These are phyloP conservation scores for Dalbergia oliveri DNA, from an alignment of 306 rosid genomes.

Conservation along the genomic window DNA sequence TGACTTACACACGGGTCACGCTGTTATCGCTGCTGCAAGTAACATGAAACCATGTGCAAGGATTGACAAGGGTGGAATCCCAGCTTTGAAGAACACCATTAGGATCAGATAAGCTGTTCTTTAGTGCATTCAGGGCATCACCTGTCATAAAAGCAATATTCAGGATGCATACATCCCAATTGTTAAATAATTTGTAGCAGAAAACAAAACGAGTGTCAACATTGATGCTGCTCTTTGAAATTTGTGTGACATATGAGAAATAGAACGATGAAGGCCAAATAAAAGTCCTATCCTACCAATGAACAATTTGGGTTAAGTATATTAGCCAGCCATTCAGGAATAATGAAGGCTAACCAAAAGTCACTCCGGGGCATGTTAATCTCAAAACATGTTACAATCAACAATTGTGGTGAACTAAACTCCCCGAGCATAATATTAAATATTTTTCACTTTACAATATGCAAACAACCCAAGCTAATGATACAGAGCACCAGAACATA, in stretches of 20 bases:
- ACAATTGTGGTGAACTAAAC: neutral
- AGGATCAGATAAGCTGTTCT: slow-evolving; percentile 62
- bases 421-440: too few species aligned
- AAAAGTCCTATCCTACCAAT: too few species aligned
- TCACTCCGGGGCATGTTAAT: neutral
- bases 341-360: neutral
- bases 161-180: neutral
- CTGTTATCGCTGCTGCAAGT: slow-evolving; percentile 61
- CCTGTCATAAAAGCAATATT: slow-evolving; percentile 48
- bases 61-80: slow-evolving; percentile 73
- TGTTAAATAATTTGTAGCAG: neutral
- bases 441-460: too few species aligned
- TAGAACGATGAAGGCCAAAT: neutral
- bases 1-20: slow-evolving; percentile 76
- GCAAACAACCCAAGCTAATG: too few species aligned
- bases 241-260: neutral
- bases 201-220: slow-evolving; percentile 13
- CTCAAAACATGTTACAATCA: neutral
- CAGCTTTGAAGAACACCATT: slow-evolving; percentile 64
- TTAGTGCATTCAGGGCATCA: slow-evolving; percentile 71
- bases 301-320: too few species aligned
- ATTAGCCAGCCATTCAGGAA: too few species aligned
- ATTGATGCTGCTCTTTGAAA: neutral
- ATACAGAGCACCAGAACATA: too few species aligned
- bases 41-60: slow-evolving; percentile 84